These are phyloP conservation scores for Amaranthus cruentus DNA, from an alignment of 148 eudicot species.

Conservation along the genomic window DNA sequence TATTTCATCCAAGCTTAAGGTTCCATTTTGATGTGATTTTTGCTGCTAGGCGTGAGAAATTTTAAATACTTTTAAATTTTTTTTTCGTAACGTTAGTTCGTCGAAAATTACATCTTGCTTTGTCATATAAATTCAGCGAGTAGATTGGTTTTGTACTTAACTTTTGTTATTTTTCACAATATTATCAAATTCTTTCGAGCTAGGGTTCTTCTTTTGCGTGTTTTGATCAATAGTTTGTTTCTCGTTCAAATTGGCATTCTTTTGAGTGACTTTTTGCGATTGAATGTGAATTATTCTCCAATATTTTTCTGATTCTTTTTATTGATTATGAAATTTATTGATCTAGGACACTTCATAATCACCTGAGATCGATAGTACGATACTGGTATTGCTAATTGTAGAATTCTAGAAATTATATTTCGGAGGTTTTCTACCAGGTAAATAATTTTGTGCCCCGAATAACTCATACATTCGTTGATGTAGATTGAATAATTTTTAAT, in stretches of 20 bases:
- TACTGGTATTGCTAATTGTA: not conserved
- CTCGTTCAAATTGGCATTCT: not conserved
- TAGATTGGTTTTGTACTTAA: not conserved
- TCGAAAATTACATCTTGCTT: no score
- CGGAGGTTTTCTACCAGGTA: not conserved
- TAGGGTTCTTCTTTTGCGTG: not conserved
- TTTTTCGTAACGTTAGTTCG: not conserved
- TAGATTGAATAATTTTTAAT: not conserved
- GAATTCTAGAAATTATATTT: not conserved
- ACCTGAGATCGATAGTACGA: not conserved
- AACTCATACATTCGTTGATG: not conserved
- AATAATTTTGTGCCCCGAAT: not conserved
- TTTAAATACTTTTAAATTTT: not conserved
- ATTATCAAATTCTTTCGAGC: not conserved
- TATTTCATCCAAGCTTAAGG: not conserved
- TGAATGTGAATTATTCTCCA: not conserved
- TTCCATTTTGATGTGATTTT: not conserved
- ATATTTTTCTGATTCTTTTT: not conserved
- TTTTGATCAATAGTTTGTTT: not conserved
- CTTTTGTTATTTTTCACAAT: not conserved
- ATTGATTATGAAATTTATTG: not conserved
- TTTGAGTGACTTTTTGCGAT: not conserved
- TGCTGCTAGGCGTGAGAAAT: not conserved
- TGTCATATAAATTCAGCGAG: not conserved
- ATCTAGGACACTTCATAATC: not conserved